These are phyloP conservation scores for Saitozyma podzolica DNA, from an alignment of 768 basidiomycete species.

Conservation along the genomic window DNA sequence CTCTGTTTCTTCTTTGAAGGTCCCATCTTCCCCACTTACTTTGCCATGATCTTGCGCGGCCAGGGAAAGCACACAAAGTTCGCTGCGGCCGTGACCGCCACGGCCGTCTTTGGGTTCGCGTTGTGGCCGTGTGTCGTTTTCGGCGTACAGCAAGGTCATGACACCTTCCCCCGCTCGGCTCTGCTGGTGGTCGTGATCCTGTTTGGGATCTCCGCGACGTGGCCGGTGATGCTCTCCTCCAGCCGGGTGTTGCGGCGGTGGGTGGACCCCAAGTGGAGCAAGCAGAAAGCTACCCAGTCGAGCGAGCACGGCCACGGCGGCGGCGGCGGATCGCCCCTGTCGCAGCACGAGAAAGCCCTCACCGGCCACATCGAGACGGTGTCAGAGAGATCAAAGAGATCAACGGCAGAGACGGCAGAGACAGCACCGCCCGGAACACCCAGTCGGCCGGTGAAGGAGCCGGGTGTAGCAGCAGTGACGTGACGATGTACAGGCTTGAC, in stretches of 20 bases:
- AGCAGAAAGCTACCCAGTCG: too few species aligned
- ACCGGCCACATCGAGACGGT: too few species aligned
- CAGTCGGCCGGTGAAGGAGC: too few species aligned
- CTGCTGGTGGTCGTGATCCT: constrained; percentile 8
- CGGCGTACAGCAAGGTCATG: constrained; percentile 22
- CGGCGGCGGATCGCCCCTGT: too few species aligned
- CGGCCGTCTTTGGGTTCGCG: constrained; percentile 36
- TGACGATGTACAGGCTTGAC: too few species aligned
- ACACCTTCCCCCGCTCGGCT: constrained; percentile 3
- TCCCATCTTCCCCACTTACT: constrained; percentile 45
- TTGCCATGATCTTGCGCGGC: constrained; percentile 41
- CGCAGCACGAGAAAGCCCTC: too few species aligned
- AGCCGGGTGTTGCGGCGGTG: constrained; percentile 9
- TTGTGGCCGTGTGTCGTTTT: constrained; percentile 35
- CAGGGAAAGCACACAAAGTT: constrained; percentile 44
- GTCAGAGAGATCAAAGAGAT: too few species aligned
- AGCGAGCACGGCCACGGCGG: too few species aligned
- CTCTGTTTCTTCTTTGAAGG: constrained; percentile 44
- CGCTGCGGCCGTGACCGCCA: constrained; percentile 30
- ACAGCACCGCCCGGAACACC: too few species aligned
- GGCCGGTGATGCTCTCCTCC: constrained; percentile 6
- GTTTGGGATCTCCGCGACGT: constrained; percentile 10
- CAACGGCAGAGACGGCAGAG: too few species aligned
- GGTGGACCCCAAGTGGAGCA: constrained; percentile 9
- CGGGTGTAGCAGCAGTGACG: too few species aligned